Percentiles rank a stretch among this genome's conserved stretches.
phyloP scores from a whole-genome alignment of 345 rosid genomes.

The Cardamine occulta region DNA sequence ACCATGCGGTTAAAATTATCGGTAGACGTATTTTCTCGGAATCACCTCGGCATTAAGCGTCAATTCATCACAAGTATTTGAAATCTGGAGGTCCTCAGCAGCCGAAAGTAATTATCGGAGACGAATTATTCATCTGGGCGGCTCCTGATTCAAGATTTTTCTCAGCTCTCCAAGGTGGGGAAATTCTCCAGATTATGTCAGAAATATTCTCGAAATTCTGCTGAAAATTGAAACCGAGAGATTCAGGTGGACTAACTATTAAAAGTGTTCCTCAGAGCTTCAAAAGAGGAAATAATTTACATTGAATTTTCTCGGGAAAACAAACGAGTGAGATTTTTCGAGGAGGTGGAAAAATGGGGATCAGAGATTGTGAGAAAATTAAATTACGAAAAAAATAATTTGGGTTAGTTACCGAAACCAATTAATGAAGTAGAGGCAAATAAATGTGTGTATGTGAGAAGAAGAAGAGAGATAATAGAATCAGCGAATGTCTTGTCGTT shows the following conservation, averaged over 20 bases:
- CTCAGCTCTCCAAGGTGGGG: not conserved
- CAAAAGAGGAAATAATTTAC: too few species aligned
- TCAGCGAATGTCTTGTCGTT: constrained; percentile 23
- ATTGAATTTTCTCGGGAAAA: constrained; percentile 17
- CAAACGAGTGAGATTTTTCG: constrained; percentile 13
- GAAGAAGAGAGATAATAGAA: constrained; percentile 2
- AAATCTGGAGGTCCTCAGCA: constrained; percentile 28
- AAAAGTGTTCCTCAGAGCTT: not conserved
- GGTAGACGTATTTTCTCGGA: not conserved
- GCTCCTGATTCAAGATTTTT: constrained; percentile 15
- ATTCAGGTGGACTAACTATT: constrained; percentile 15
- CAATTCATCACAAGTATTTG: constrained; percentile 7
- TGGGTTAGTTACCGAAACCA: not conserved
- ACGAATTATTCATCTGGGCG: constrained; percentile 9
- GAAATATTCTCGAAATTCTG: constrained; percentile 19
- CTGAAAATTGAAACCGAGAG: constrained; percentile 37
- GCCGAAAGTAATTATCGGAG: constrained; percentile 18
- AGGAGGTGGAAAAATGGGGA: constrained; percentile 15
- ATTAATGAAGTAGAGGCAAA: constrained; percentile 30
- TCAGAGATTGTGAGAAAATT: not conserved
- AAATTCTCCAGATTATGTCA: constrained; percentile 24
- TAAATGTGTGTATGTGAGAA: constrained; percentile 17
- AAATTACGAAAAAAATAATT: not conserved
- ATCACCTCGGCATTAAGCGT: not conserved
- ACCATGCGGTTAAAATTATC: not conserved